Conservation (phyloP, 805 yeast species). For the Yarrowia alimentaria region DNA sequence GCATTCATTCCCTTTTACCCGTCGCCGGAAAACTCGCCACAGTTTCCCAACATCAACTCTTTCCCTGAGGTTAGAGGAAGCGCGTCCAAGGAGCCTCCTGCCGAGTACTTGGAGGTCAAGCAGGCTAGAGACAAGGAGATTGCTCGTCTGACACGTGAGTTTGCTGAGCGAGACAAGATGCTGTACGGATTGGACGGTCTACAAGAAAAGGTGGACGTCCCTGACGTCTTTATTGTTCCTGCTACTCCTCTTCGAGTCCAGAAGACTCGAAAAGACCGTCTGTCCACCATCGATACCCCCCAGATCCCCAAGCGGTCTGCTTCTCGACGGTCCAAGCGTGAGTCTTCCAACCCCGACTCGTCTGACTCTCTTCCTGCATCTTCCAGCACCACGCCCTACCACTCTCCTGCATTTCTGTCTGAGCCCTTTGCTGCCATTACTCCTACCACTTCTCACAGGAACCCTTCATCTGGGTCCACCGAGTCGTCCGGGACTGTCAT, state of each 20-base stretch:
- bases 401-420: too few relatives aligned
- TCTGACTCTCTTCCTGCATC: too few relatives aligned
- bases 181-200: too few relatives aligned
- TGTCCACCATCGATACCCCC: not conserved
- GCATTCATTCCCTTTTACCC: conserved; percentile 19
- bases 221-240: conserved; percentile 5
- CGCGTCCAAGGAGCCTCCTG: conserved; percentile 10
- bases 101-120: conserved; percentile 11
- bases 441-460: not conserved
- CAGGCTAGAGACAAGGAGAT: conserved; percentile 18
- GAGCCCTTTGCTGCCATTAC: too few relatives aligned
- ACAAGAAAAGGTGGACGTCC: not conserved
- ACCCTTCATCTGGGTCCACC: conserved; percentile 9
- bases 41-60: conserved; percentile 19
- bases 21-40: conserved; percentile 10
- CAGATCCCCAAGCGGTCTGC: conserved; percentile 12
- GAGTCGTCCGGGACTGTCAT: conserved; percentile 13
- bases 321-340: conserved; percentile 5
- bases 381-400: too few relatives aligned
- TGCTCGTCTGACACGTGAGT: conserved; percentile 16
- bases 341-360: too few relatives aligned
- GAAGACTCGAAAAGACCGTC: conserved; percentile 1
- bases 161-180: conserved; percentile 2
- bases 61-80: conserved; percentile 7
- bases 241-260: conserved; percentile 5